phyloP scores from a whole-genome alignment of 306 rosid genomes.

The Acacia crassicarpa region DNA sequence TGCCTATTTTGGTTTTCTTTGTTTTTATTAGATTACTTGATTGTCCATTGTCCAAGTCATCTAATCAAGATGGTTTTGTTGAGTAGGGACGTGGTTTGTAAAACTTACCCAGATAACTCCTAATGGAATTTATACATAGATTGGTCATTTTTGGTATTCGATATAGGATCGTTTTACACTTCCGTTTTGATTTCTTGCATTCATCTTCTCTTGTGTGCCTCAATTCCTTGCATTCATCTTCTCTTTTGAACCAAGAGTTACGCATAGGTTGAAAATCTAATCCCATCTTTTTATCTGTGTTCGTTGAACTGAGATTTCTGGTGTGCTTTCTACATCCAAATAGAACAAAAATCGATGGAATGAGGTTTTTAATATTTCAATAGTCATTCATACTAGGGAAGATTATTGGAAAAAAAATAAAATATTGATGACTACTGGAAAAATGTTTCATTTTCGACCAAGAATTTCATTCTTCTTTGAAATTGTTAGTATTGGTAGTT shows the following conservation, averaged over 20 bases:
- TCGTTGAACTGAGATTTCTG: neutral
- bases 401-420: neutral
- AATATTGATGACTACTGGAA: neutral
- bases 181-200: neutral
- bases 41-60: slow-evolving; percentile 16
- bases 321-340: neutral
- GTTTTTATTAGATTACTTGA: neutral
- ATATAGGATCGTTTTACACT: neutral
- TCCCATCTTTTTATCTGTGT: neutral
- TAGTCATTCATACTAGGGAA: neutral
- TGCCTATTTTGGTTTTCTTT: slow-evolving; percentile 6
- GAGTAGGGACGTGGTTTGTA: neutral
- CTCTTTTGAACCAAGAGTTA: neutral
- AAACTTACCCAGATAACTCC: neutral
- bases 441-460: neutral
- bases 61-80: slow-evolving; percentile 29
- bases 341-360: neutral
- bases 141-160: neutral
- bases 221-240: neutral
- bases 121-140: neutral
- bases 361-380: neutral
- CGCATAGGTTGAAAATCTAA: neutral
- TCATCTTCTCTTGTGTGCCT: neutral
- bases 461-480: neutral
- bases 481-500: neutral